Conservation (phyloP, 306 rosid genomes). For the Quillaja saponaria region DNA sequence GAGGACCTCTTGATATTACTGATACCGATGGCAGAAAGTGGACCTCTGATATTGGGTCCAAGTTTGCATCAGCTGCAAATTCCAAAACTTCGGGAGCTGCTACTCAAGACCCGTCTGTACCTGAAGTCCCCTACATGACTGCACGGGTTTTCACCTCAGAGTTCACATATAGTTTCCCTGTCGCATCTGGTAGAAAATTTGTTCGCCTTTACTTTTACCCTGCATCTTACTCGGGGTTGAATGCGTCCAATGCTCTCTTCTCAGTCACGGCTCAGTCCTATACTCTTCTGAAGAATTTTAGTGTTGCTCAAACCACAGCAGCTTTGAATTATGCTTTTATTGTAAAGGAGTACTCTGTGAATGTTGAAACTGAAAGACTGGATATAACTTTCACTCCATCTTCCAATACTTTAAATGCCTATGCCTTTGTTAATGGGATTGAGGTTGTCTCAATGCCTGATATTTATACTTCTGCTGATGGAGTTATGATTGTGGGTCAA, state of each 20-base stretch:
- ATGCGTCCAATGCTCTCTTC: constrained; percentile 60
- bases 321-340: constrained; percentile 64
- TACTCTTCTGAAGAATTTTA: constrained; percentile 69
- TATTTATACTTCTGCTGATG: constrained; percentile 52
- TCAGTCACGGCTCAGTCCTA: constrained; percentile 54
- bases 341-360: constrained; percentile 59
- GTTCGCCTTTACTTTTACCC: constrained; percentile 76
- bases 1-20: constrained; percentile 54
- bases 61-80: constrained; percentile 35
- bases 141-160: constrained; percentile 57
- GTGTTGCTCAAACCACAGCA: constrained; percentile 55
- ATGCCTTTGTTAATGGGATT: constrained; percentile 91
- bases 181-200: constrained; percentile 72
- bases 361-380: constrained; percentile 62
- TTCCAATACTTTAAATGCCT: constrained; percentile 47
- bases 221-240: constrained; percentile 54
- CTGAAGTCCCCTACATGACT: constrained; percentile 64
- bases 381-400: constrained; percentile 74
- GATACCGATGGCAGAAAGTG: constrained; percentile 64
- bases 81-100: constrained; percentile 48
- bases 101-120: constrained; percentile 70
- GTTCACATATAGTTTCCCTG: constrained; percentile 72
- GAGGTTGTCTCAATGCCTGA: constrained; percentile 90
- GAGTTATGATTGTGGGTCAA: constrained; percentile 52
- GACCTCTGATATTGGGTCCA: constrained; percentile 69